These are phyloP conservation scores for Arctium lappa DNA, from an alignment of 129 eudicot species.

Conservation along the genomic window DNA sequence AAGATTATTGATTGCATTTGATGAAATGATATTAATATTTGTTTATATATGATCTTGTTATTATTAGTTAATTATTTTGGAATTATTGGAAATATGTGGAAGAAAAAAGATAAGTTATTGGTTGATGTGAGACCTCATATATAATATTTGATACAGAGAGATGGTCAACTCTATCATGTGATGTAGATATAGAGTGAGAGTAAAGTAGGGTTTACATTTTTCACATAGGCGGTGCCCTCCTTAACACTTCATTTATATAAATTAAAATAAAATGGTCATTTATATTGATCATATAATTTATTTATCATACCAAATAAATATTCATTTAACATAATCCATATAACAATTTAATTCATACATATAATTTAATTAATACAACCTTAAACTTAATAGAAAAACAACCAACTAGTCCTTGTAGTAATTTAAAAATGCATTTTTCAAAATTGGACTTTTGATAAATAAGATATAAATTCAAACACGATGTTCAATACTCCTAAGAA, in stretches of 20 bases:
- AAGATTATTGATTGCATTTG: background rate
- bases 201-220: background rate
- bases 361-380: too few species aligned
- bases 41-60: background rate
- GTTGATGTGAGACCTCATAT: conserved; percentile 11
- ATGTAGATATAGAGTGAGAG: conserved; percentile 2
- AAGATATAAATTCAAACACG: too few species aligned
- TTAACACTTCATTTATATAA: background rate
- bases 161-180: conserved; percentile 50
- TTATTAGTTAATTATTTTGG: background rate
- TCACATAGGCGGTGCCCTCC: background rate
- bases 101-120: background rate
- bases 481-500: too few species aligned
- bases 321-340: background rate
- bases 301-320: background rate
- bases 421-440: too few species aligned
- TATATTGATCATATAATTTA: too few species aligned
- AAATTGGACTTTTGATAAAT: too few species aligned
- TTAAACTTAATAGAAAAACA: too few species aligned
- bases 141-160: conserved; percentile 1
- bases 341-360: too few species aligned
- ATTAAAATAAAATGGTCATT: too few species aligned
- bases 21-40: background rate
- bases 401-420: too few species aligned
- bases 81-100: background rate